phyloP scores from a whole-genome alignment of 2,329 filamentous ascomycete genomes.

The Alternaria burnsii region DNA sequence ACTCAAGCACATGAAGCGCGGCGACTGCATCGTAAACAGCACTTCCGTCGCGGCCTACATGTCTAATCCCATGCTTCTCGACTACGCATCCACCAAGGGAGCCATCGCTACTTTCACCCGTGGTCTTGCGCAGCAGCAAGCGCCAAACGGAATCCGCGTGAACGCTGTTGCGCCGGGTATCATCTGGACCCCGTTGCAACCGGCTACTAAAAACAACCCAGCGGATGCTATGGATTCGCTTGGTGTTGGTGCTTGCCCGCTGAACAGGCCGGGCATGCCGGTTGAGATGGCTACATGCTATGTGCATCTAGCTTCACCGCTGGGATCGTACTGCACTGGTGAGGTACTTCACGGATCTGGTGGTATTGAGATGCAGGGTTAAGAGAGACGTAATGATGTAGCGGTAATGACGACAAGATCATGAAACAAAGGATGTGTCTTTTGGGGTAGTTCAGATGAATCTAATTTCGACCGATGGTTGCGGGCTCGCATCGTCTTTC shows the following conservation, averaged over 20 bases:
- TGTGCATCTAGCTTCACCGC: constrained; percentile 28
- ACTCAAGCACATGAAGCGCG: constrained; percentile 73
- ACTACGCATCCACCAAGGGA: constrained; percentile 80
- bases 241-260: constrained; percentile 28
- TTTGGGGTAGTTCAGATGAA: neutral
- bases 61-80: constrained; percentile 76
- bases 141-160: constrained; percentile 74
- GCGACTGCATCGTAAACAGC: constrained; percentile 80
- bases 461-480: neutral
- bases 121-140: constrained; percentile 74
- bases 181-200: constrained; percentile 31
- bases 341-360: constrained; percentile 29
- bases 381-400: neutral
- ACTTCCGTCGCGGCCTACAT: constrained; percentile 81
- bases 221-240: constrained; percentile 22
- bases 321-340: constrained; percentile 30
- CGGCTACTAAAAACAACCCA: constrained; percentile 23
- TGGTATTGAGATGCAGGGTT: constrained; percentile 33
- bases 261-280: constrained; percentile 30
- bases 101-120: constrained; percentile 80
- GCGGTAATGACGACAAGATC: neutral
- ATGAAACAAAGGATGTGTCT: neutral
- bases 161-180: constrained; percentile 77
- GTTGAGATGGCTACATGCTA: constrained; percentile 31
- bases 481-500: too few species aligned